Conservation (phyloP, 2,329 filamentous ascomycete genomes). For the Epichloe coenophiala region DNA sequence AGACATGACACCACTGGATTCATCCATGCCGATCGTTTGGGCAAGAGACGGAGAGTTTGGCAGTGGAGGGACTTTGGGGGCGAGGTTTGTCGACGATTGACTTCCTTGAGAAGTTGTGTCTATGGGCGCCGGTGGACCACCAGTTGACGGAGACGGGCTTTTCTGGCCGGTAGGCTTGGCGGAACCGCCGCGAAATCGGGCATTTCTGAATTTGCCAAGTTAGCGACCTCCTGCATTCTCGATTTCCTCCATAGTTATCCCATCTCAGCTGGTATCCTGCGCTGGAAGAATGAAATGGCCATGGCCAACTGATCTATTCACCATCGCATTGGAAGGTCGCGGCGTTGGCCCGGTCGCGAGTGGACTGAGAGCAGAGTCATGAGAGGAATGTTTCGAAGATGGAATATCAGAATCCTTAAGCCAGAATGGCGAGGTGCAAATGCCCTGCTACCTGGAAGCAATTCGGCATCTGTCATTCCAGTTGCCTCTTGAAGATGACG, state of each 20-base stretch:
- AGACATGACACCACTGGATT: slow-evolving; percentile 34
- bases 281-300: neutral
- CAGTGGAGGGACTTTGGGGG: slow-evolving; percentile 47
- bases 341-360: neutral
- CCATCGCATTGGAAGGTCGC: neutral
- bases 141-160: slow-evolving; percentile 36
- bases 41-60: slow-evolving; percentile 50
- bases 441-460: neutral
- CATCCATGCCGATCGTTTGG: slow-evolving; percentile 56
- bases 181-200: slow-evolving; percentile 43
- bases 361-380: neutral
- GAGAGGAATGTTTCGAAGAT: neutral
- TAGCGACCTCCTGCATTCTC: slow-evolving; percentile 4
- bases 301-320: neutral
- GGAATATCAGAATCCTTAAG: neutral
- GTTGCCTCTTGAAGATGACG: neutral
- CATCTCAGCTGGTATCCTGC: neutral
- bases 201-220: slow-evolving; percentile 32
- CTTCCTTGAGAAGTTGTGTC: slow-evolving; percentile 31
- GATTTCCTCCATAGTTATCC: neutral
- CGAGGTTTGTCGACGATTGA: slow-evolving; percentile 37
- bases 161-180: slow-evolving; percentile 37
- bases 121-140: slow-evolving; percentile 29
- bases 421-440: neutral
- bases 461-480: neutral